Evolutionary conservation across 208 protist species (phyloP), one percentile per base, ranked within the genome.

Genomic region (Leishmania lainsoni): DNA sequence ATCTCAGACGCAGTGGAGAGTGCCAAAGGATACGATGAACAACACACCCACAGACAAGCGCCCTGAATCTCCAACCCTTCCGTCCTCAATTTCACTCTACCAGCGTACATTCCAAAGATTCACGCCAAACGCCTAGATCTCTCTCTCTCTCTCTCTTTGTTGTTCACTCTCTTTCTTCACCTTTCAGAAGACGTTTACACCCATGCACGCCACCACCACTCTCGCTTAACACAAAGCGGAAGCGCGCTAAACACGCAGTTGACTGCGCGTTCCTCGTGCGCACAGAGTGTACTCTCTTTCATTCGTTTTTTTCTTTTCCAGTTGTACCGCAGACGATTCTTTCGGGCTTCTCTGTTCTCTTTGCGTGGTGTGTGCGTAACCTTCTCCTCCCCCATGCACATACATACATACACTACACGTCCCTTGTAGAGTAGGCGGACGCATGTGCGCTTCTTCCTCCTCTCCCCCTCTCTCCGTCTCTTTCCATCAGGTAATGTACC

Each of bases 241-340:
- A 45, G 42, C 42, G 42, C 42, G 42, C 42, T 45, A 45, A 45
- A 65, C 59, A 65, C 56, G 22, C 56, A 61, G 17, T n/a, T 9
- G 22, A 26, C 12, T 61, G 22, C 56, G 56, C 56, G 0, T 26
- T 4, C 56, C 17, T 9, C 42, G 29, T 58, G 45, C 61, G 3
- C 29, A 17, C 32, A 71, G 48, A 73, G 20, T 52, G 8, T 52
- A n/a, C 39, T 72, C 56, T 48, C 12, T 59, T 48, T 17, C 3
- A 9, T 26, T n/a, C 58, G 48, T 66, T n/a, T 69, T 45, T 77
- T 80, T 52, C 63, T n/a, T 76, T 68, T 75, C 68, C 81, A 39
- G n/a, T 68, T 68, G 39, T 52, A 52, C 35, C 8, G 10, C 68
- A 8, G 20, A 68, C n/a, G 26, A 32, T 54, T 59, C 56, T 1